A percentile compares a stretch with the other conserved stretches of the same genome.
Evolutionary conservation across 2,329 filamentous ascomycete species (phyloP).

Genomic region (Huntiella abstrusa): DNA sequence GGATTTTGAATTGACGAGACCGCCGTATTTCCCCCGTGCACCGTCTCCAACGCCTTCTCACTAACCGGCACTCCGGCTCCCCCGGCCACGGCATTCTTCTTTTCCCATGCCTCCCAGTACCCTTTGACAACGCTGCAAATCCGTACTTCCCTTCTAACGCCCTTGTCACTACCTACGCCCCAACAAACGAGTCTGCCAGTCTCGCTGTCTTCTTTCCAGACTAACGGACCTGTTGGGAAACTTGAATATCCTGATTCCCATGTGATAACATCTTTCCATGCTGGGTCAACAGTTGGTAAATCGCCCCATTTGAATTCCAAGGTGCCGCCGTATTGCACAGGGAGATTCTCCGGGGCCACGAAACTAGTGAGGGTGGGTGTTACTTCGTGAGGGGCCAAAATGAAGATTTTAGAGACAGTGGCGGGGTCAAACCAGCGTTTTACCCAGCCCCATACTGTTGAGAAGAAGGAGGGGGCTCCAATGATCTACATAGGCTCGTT

Average conservation of each 20-base stretch:
- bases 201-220: constrained; percentile 33
- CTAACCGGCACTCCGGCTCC: constrained; percentile 11
- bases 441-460: constrained; percentile 85
- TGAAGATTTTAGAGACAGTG: constrained; percentile 91
- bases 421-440: constrained; percentile 92
- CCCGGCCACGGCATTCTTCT: constrained; percentile 4
- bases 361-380: constrained; percentile 59
- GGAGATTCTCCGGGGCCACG: constrained; percentile 67
- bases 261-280: constrained; percentile 27
- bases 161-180: constrained; percentile 29
- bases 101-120: constrained; percentile 16
- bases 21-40: background rate
- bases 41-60: constrained; percentile 13
- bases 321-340: constrained; percentile 74
- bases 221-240: constrained; percentile 37
- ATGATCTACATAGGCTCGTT: constrained; percentile 39
- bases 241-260: constrained; percentile 34
- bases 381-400: constrained; percentile 56
- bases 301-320: constrained; percentile 69
- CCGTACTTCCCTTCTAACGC: constrained; percentile 24
- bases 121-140: constrained; percentile 33
- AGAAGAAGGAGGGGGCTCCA: constrained; percentile 77
- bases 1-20: too few relatives aligned
- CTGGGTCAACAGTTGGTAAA: constrained; percentile 51
- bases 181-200: constrained; percentile 31